A percentile compares a stretch with the other conserved stretches of the same genome.
Evolutionary conservation across 1,284 basidiomycete species (phyloP).

Genomic region (Trametes pubescens): DNA sequence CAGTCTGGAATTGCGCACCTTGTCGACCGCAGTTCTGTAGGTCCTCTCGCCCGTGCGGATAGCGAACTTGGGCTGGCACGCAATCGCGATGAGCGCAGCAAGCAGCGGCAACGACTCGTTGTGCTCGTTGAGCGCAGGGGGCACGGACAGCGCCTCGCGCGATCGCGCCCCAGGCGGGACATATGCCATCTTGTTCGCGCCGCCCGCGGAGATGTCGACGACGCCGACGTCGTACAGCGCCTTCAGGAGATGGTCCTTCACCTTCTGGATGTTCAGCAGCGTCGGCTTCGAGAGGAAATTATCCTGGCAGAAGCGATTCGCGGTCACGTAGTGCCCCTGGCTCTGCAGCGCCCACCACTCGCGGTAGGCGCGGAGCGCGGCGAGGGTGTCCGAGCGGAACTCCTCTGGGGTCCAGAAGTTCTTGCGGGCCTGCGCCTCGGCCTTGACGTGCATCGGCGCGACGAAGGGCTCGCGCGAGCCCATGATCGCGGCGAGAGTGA

Average conservation of each 20-base stretch:
- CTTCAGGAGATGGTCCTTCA: conserved; percentile 84
- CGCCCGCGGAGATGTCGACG: conserved; percentile 79
- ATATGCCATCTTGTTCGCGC: conserved; percentile 41
- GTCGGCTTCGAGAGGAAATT: conserved; percentile 93
- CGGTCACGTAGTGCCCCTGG: conserved; percentile 65
- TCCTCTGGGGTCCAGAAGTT: conserved; percentile 81
- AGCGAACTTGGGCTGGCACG: conserved; percentile 94
- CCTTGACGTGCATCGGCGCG: conserved; percentile 76
- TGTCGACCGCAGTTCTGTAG: conserved; percentile 86
- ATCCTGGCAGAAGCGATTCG: conserved; percentile 82
- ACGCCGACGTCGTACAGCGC: conserved; percentile 86
- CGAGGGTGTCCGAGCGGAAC: conserved; percentile 89
- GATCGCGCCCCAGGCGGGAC: conserved; percentile 36
- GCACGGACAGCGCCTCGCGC: conserved; percentile 53
- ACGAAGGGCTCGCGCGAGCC: conserved; percentile 94
- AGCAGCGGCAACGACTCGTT: conserved; percentile 82
- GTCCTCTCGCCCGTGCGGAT: conserved; percentile 79
- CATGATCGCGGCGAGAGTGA: conserved; percentile 91
- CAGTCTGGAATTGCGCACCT: conserved; percentile 56
- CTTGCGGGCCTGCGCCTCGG: conserved; percentile 75
- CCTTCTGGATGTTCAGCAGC: conserved; percentile 84
- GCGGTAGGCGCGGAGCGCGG: conserved; percentile 85
- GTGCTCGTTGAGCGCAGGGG: conserved; percentile 78
- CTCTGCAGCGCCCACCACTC: conserved; percentile 82
- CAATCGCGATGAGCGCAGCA: conserved; percentile 87